A percentile compares a stretch with the other conserved stretches of the same genome.
These are phyloP conservation scores for Mrakia blollopis DNA, from an alignment of 768 basidiomycete genomes.

Conservation along the genomic window DNA sequence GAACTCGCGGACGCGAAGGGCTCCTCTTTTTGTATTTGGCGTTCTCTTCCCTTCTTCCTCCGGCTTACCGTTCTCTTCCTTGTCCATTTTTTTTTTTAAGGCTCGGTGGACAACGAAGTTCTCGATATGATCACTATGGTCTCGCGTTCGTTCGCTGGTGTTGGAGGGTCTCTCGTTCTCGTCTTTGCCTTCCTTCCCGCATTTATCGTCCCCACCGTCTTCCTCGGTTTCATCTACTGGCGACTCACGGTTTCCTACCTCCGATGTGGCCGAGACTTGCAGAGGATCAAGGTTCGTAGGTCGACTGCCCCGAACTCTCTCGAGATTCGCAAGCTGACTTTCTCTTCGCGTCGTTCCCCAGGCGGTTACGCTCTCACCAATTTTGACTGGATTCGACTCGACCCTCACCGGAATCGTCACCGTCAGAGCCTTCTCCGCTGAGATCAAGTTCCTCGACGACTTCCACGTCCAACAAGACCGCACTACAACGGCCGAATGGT, in stretches of 20 bases:
- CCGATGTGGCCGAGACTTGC: conserved; percentile 60
- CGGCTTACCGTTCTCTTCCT: no score
- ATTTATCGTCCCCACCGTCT: conserved; percentile 71
- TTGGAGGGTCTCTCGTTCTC: conserved; percentile 66
- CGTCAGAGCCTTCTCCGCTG: conserved; percentile 82
- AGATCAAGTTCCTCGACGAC: conserved; percentile 67
- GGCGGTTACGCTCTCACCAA: conserved; percentile 76
- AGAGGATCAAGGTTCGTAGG: no score
- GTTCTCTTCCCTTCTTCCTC: no score
- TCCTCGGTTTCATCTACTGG: conserved; percentile 61
- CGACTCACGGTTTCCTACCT: conserved; percentile 47
- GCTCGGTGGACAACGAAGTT: conserved; percentile 72
- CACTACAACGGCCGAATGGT: conserved; percentile 45
- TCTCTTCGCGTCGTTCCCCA: conserved; percentile 46
- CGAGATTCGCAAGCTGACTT: no score
- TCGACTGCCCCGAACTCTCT: no score
- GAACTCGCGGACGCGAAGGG: no score
- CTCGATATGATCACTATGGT: conserved; percentile 56
- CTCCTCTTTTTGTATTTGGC: no score
- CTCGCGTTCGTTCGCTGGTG: conserved; percentile 67
- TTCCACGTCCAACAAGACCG: conserved; percentile 57
- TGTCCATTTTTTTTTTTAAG: conserved; percentile 38
- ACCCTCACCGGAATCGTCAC: conserved; percentile 85
- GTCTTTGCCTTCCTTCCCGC: conserved; percentile 62
- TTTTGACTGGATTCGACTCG: conserved; percentile 59